These are phyloP conservation scores for Candida koratica DNA, from an alignment of 805 yeast genomes.

Conservation along the genomic window DNA sequence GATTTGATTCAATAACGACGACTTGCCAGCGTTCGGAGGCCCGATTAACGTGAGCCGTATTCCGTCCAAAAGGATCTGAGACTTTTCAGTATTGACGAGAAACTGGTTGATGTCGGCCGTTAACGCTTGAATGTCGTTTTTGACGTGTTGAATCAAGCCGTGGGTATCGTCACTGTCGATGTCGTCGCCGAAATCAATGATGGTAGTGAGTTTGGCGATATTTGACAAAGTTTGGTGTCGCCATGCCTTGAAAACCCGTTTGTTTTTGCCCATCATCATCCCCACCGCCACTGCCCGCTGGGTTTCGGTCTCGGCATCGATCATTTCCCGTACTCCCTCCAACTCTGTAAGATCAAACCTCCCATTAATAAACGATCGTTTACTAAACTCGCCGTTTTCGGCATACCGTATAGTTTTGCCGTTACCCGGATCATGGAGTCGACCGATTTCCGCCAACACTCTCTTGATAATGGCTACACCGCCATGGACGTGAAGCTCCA, in stretches of 20 bases:
- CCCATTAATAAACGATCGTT: conserved; percentile 80
- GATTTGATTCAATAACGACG: conserved; percentile 73
- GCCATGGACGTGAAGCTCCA: conserved; percentile 92
- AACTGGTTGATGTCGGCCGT: conserved; percentile 43
- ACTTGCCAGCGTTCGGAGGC: conserved; percentile 95
- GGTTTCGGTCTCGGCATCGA: conserved; percentile 90
- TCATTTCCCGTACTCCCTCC: conserved; percentile 84
- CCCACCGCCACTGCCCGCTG: conserved; percentile 74
- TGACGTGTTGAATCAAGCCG: conserved; percentile 50
- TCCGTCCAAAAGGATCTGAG: conserved; percentile 68
- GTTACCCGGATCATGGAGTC: conserved; percentile 43
- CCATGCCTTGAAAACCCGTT: conserved; percentile 58
- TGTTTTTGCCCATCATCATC: conserved; percentile 69
- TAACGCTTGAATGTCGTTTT: conserved; percentile 37
- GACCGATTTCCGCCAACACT: conserved; percentile 58
- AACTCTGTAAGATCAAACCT: conserved; percentile 81
- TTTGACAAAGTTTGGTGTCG: conserved; percentile 58
- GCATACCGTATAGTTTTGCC: conserved; percentile 65
- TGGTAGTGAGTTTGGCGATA: conserved; percentile 76
- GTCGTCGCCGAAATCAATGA: conserved; percentile 94
- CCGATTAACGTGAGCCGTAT: conserved; percentile 73
- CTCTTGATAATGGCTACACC: conserved; percentile 80
- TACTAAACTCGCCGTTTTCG: conserved; percentile 89
- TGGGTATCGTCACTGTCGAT: conserved; percentile 70
- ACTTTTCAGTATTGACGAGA: conserved; percentile 45